Percentiles rank a stretch among this genome's conserved stretches.
Conservation (phyloP, 1,284 basidiomycete species). For the Rhodotorula sp. region DNA sequence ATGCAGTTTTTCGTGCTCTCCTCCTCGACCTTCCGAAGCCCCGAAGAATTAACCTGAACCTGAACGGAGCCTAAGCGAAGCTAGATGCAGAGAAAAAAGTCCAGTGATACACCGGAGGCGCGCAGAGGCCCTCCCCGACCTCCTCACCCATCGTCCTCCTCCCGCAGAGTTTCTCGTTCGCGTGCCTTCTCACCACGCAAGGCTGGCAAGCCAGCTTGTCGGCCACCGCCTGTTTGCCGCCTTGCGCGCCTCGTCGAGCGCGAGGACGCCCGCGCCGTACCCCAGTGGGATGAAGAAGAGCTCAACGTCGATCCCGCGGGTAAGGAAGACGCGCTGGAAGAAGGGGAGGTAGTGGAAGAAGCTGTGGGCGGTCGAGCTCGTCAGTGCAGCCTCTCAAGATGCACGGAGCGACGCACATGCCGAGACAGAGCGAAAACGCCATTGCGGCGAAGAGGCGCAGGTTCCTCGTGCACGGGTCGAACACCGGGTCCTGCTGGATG, state of each 20-base stretch:
- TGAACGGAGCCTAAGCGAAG: too few relatives aligned
- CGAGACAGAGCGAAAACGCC: conserved; percentile 55
- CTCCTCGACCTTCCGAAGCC: too few relatives aligned
- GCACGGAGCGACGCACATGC: conserved; percentile 43
- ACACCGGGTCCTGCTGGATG: conserved; percentile 56
- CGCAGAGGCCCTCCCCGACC: too few relatives aligned
- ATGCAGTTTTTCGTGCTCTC: too few relatives aligned
- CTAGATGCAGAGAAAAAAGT: too few relatives aligned
- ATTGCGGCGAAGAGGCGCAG: conserved; percentile 59
- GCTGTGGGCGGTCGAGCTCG: conserved; percentile 52
- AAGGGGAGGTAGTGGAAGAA: conserved; percentile 39
- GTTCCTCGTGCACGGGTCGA: conserved; percentile 51
- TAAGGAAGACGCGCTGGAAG: conserved; percentile 60
- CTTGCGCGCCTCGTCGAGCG: conserved; percentile 50
- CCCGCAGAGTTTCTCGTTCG: too few relatives aligned
- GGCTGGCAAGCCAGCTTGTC: background rate
- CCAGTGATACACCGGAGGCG: too few relatives aligned
- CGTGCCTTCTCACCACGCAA: conserved; percentile 4
- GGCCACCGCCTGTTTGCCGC: background rate
- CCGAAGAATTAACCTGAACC: too few relatives aligned
- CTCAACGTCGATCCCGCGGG: conserved; percentile 59
- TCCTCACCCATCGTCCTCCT: too few relatives aligned
- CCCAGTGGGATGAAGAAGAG: conserved; percentile 58
- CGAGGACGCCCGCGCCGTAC: conserved; percentile 52
- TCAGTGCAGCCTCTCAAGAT: background rate